Conservation (phyloP, 495 filamentous ascomycete species). For the Hypoxylon lenormandii region DNA sequence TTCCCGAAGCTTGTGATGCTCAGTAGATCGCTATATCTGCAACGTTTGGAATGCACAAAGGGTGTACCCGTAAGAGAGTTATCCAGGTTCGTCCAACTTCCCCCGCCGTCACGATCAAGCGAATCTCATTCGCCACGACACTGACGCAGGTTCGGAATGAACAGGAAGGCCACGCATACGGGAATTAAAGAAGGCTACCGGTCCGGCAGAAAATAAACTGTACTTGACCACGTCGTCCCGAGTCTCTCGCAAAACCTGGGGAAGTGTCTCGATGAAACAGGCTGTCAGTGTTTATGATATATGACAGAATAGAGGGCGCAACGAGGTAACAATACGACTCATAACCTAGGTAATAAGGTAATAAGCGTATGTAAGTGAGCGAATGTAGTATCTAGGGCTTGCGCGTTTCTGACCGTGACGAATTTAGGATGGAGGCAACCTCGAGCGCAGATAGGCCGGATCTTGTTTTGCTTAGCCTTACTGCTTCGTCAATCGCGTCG, state of each 20-base stretch:
- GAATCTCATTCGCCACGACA: slow-evolving; percentile 1
- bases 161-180: slow-evolving; percentile 21
- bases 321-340: slow-evolving; percentile 17
- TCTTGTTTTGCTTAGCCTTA: slow-evolving; percentile 33
- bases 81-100: neutral
- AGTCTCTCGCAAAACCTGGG: slow-evolving; percentile 22
- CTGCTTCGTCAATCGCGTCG: slow-evolving; percentile 37
- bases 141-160: slow-evolving; percentile 12
- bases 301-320: slow-evolving; percentile 8
- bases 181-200: slow-evolving; percentile 12
- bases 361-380: too few species aligned
- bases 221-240: slow-evolving; percentile 26
- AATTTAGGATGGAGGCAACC: slow-evolving; percentile 15
- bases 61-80: neutral
- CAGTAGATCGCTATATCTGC: slow-evolving; percentile 7
- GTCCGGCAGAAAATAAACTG: slow-evolving; percentile 15
- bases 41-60: neutral
- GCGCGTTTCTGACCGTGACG: slow-evolving; percentile 21
- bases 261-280: slow-evolving; percentile 19
- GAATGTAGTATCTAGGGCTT: slow-evolving; percentile 4
- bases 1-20: slow-evolving; percentile 12
- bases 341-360: slow-evolving; percentile 5
- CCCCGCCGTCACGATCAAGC: neutral
- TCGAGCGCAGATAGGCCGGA: slow-evolving; percentile 26
- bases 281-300: slow-evolving; percentile 13